These are phyloP conservation scores for Schwanniomyces etchellsii DNA, from an alignment of 1,139 yeast genomes.

Conservation along the genomic window DNA sequence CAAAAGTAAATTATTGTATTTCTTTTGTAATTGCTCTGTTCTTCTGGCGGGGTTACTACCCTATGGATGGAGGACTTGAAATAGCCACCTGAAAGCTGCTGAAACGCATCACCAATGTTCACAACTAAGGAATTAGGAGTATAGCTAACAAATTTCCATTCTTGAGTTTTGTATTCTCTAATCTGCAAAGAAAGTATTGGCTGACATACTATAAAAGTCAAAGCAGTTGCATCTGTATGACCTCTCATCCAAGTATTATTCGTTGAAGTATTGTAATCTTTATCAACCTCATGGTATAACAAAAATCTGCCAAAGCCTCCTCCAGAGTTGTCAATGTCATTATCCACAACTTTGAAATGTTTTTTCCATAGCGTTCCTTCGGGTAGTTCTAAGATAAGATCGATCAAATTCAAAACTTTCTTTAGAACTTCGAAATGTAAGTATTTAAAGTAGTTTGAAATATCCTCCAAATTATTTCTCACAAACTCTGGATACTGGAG, in stretches of 20 bases:
- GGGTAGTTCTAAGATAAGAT: constrained; percentile 24
- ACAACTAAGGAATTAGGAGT: constrained; percentile 41
- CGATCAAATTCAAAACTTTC: constrained; percentile 22
- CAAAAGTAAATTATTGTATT: constrained; percentile 41
- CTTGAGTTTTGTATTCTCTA: constrained; percentile 37
- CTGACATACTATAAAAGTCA: constrained; percentile 44
- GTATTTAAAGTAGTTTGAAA: too few relatives aligned
- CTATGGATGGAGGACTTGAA: constrained; percentile 28
- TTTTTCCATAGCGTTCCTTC: constrained; percentile 28
- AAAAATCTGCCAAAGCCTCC: constrained; percentile 27
- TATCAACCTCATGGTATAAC: constrained; percentile 24
- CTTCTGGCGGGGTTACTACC: constrained; percentile 26
- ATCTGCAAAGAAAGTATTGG: constrained; percentile 47
- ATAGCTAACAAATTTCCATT: constrained; percentile 44
- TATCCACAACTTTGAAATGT: constrained; percentile 18
- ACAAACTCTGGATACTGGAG: too few relatives aligned
- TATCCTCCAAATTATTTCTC: too few relatives aligned
- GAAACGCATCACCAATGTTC: constrained; percentile 30
- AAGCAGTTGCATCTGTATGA: constrained; percentile 46
- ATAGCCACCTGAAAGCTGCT: constrained; percentile 27
- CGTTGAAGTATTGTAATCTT: constrained; percentile 16
- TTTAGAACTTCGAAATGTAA: too few relatives aligned
- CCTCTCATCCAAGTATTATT: constrained; percentile 44
- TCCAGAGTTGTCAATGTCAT: constrained; percentile 20
- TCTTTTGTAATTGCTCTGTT: constrained; percentile 26